phyloP scores from a whole-genome alignment of 2,329 filamentous ascomycete species.

The Diaporthe caulivora region DNA sequence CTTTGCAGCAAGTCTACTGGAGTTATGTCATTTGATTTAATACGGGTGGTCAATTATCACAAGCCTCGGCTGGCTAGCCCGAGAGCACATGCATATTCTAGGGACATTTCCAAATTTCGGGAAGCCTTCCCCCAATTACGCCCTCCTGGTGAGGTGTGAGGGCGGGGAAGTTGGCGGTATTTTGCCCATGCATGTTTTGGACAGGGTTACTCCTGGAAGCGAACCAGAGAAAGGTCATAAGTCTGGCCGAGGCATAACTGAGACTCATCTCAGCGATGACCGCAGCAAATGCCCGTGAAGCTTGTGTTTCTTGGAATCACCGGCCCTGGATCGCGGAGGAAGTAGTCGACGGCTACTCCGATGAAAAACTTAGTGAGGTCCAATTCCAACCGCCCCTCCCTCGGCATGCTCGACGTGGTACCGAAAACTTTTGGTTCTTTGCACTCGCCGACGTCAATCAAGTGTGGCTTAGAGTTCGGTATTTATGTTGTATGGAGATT shows the following conservation, averaged over 20 bases:
- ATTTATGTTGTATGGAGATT: background rate
- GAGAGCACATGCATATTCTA: conserved; percentile 17
- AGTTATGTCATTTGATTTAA: background rate
- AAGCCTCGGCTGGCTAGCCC: conserved; percentile 23
- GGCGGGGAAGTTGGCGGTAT: background rate
- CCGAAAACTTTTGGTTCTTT: too few species aligned
- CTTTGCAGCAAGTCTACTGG: background rate
- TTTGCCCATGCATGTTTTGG: background rate
- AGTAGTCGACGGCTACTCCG: background rate
- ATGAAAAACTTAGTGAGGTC: too few species aligned
- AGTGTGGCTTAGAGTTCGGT: background rate
- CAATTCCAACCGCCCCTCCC: too few species aligned
- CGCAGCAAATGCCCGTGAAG: background rate
- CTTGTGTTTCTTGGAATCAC: background rate
- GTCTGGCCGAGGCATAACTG: conserved; percentile 27
- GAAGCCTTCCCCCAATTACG: background rate
- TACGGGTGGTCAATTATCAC: background rate
- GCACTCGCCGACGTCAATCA: background rate
- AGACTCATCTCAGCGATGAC: background rate
- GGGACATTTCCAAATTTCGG: background rate
- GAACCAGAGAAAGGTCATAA: background rate
- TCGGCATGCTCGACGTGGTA: background rate
- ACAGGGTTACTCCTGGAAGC: conserved; percentile 23
- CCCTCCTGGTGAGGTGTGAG: background rate
- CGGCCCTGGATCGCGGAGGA: background rate